Evolutionary conservation across 352 stramenopile genomes (phyloP).

Genomic region (Phytophthora pisi): DNA sequence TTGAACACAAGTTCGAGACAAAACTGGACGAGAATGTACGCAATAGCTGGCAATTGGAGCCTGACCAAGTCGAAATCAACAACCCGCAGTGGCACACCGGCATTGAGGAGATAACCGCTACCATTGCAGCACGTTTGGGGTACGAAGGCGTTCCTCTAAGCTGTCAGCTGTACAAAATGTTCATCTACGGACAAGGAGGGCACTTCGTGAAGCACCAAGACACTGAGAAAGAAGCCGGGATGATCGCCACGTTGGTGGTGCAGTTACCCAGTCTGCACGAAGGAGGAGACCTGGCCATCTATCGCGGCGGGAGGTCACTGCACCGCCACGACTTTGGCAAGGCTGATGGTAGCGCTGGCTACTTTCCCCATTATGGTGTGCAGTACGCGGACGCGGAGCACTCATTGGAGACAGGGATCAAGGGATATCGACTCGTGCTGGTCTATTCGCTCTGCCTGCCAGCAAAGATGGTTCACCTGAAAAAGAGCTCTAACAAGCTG

Average conservation of each 20-base stretch:
- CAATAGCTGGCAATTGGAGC: background rate
- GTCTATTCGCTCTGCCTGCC: slow-evolving; percentile 37
- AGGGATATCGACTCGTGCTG: slow-evolving; percentile 28
- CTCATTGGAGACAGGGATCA: slow-evolving; percentile 25
- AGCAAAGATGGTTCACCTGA: slow-evolving; percentile 2
- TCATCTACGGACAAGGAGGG: background rate
- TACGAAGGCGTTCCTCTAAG: background rate
- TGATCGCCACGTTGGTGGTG: slow-evolving; percentile 53
- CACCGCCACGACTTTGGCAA: slow-evolving; percentile 21
- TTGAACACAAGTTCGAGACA: background rate
- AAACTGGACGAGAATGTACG: background rate
- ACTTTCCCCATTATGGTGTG: slow-evolving; percentile 27
- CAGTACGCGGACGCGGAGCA: slow-evolving; percentile 39
- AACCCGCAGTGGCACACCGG: background rate
- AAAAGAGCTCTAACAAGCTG: background rate
- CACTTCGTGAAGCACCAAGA: slow-evolving; percentile 45
- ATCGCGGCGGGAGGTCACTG: background rate
- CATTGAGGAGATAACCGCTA: background rate
- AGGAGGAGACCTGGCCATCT: slow-evolving; percentile 27
- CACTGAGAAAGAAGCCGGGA: slow-evolving; percentile 53
- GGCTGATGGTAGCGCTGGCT: slow-evolving; percentile 9
- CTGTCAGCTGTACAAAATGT: background rate
- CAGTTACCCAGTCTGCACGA: slow-evolving; percentile 30
- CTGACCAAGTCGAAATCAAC: background rate
- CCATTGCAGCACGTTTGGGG: background rate